phyloP scores from a whole-genome alignment of 768 basidiomycete genomes.

The Agrocybe chaxingu region DNA sequence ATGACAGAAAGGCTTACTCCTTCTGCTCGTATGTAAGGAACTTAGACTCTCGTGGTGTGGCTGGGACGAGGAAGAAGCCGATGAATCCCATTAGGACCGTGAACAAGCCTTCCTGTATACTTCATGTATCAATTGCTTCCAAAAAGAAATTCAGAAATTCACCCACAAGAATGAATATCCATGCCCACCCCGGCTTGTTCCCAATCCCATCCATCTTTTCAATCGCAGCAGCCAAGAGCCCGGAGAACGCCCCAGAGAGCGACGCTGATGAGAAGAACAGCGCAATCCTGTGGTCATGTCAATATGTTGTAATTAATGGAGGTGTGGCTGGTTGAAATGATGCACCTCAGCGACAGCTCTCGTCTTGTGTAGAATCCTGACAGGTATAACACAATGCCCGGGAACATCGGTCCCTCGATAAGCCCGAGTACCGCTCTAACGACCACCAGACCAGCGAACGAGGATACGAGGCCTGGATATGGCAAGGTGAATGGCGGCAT shows the following conservation, averaged over 20 bases:
- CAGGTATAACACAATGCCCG: constrained; percentile 38
- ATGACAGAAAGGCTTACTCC: constrained; percentile 18
- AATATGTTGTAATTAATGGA: not conserved
- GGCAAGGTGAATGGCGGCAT: too few relatives aligned
- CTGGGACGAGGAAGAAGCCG: constrained; percentile 10
- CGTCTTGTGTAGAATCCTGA: constrained; percentile 34
- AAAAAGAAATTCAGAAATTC: not conserved
- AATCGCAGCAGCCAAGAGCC: constrained; percentile 61
- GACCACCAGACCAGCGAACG: constrained; percentile 44
- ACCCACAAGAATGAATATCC: constrained; percentile 29
- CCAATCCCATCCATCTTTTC: constrained; percentile 48
- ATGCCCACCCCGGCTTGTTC: constrained; percentile 56
- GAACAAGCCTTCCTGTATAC: too few relatives aligned
- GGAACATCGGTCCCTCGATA: constrained; percentile 45
- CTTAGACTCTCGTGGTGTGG: constrained; percentile 9
- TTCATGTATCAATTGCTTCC: not conserved
- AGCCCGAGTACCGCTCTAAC: constrained; percentile 52
- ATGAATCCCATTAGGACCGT: constrained; percentile 1
- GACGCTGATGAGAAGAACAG: constrained; percentile 4
- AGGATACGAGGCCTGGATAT: constrained; percentile 39
- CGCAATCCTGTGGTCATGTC: not conserved
- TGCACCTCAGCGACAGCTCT: constrained; percentile 30
- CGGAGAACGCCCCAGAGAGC: constrained; percentile 61
- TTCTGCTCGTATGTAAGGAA: constrained; percentile 27
- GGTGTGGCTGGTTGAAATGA: not conserved